Percentiles rank a stretch among this genome's conserved stretches.
These are phyloP conservation scores for Sugiyamaella smithiae DNA, from an alignment of 805 yeast genomes.

Conservation along the genomic window DNA sequence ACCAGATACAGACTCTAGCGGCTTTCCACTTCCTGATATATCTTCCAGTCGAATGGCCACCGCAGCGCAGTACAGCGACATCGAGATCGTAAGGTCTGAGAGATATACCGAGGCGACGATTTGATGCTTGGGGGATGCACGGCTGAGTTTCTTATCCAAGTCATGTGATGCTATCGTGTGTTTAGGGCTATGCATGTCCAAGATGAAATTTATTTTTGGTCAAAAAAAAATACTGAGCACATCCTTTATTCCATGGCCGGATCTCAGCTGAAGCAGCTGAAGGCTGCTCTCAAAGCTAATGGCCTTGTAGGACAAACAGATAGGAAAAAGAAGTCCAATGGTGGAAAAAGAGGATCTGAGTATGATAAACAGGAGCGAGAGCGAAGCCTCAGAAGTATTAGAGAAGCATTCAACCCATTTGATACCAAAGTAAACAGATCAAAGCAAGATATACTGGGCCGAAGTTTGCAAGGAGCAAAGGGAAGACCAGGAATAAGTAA, in stretches of 20 bases:
- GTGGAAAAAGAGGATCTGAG: constrained; percentile 15
- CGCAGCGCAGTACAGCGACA: neutral
- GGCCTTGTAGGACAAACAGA: constrained; percentile 89
- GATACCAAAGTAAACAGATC: constrained; percentile 69
- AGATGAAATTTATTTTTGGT: neutral
- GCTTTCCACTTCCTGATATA: neutral
- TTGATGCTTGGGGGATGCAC: too few species aligned
- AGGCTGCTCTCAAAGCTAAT: constrained; percentile 68
- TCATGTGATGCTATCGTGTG: too few species aligned
- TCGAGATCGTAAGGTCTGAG: neutral
- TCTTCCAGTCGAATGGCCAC: neutral
- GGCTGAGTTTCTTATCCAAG: too few species aligned
- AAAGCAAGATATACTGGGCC: constrained; percentile 50
- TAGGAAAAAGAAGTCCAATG: constrained; percentile 46
- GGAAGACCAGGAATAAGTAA: constrained; percentile 71
- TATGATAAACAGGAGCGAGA: constrained; percentile 53
- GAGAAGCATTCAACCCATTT: constrained; percentile 87
- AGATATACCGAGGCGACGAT: too few species aligned
- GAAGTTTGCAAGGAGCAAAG: constrained; percentile 46
- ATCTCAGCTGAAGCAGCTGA: constrained; percentile 80
- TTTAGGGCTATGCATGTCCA: neutral
- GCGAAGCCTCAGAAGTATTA: constrained; percentile 53
- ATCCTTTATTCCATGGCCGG: constrained; percentile 61
- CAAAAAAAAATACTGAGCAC: neutral
- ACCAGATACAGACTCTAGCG: neutral